These are phyloP conservation scores for Prunus mira DNA, from an alignment of 306 rosid genomes.

Conservation along the genomic window DNA sequence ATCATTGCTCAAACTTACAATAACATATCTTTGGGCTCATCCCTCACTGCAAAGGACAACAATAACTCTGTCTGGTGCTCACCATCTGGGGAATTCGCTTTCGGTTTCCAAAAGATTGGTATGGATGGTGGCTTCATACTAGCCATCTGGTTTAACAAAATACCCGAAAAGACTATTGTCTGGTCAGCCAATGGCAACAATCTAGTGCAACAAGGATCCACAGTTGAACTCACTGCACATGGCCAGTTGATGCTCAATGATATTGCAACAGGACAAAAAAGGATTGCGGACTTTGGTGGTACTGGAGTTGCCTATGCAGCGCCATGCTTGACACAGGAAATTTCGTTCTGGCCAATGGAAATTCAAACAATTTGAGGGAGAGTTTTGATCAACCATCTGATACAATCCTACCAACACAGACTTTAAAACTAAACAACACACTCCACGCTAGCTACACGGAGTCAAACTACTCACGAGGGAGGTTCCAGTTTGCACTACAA, in stretches of 20 bases:
- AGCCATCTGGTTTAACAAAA: slow-evolving; percentile 15
- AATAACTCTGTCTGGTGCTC: slow-evolving; percentile 22
- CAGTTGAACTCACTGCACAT: neutral
- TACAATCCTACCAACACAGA: neutral
- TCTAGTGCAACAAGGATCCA: neutral
- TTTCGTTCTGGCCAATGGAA: neutral
- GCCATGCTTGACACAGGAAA: neutral
- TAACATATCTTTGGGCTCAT: slow-evolving; percentile 29
- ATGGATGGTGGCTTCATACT: slow-evolving; percentile 30
- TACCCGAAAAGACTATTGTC: slow-evolving; percentile 9
- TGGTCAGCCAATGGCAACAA: neutral
- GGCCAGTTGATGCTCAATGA: neutral
- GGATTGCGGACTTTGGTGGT: no score
- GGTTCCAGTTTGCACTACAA: no score
- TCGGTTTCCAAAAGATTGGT: slow-evolving; percentile 33
- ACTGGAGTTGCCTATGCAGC: neutral
- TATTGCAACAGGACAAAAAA: no score
- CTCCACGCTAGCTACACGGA: neutral
- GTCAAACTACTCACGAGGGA: no score
- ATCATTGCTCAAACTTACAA: slow-evolving; percentile 21
- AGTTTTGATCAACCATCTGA: neutral
- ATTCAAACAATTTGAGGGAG: neutral
- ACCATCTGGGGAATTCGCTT: slow-evolving; percentile 36
- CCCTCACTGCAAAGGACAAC: slow-evolving; percentile 18
- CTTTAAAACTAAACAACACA: neutral